These are phyloP conservation scores for Bothriochloa decipiens DNA, from an alignment of 176 grass and related monocot genomes.

Conservation along the genomic window DNA sequence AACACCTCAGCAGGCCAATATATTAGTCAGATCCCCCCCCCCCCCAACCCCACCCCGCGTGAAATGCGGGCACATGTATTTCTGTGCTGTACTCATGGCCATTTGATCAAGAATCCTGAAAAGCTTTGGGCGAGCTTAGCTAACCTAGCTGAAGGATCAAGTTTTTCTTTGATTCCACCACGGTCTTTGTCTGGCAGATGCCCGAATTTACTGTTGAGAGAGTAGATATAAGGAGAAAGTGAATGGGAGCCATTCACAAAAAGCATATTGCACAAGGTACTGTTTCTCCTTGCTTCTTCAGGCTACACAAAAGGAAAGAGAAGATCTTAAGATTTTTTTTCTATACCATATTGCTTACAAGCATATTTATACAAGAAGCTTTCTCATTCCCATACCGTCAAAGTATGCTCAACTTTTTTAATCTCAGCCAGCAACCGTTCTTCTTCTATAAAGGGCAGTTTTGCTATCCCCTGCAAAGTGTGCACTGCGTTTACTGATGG, in stretches of 20 bases:
- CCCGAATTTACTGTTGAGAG: conserved; percentile 76
- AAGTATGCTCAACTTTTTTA: conserved; percentile 88
- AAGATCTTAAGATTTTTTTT: neutral
- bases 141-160: conserved; percentile 86
- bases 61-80: neutral
- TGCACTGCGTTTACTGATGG: conserved; percentile 36
- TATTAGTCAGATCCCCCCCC: neutral
- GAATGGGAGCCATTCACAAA: conserved; percentile 92
- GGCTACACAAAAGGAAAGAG: conserved; percentile 52
- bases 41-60: too few relatives aligned
- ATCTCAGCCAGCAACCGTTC: conserved; percentile 82
- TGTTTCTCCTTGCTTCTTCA: conserved; percentile 96
- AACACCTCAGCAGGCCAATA: conserved; percentile 20
- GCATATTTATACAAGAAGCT: conserved; percentile 27
- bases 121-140: conserved; percentile 16
- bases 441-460: conserved; percentile 98
- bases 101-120: neutral
- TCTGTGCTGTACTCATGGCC: conserved; percentile 6
- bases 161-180: conserved; percentile 73
- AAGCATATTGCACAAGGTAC: conserved; percentile 89
- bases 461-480: conserved; percentile 82
- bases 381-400: conserved; percentile 62
- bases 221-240: conserved; percentile 91
- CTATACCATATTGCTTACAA: conserved; percentile 13
- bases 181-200: conserved; percentile 60